These are phyloP conservation scores for Russula sp. DNA, from an alignment of 768 basidiomycete genomes.

Conservation along the genomic window DNA sequence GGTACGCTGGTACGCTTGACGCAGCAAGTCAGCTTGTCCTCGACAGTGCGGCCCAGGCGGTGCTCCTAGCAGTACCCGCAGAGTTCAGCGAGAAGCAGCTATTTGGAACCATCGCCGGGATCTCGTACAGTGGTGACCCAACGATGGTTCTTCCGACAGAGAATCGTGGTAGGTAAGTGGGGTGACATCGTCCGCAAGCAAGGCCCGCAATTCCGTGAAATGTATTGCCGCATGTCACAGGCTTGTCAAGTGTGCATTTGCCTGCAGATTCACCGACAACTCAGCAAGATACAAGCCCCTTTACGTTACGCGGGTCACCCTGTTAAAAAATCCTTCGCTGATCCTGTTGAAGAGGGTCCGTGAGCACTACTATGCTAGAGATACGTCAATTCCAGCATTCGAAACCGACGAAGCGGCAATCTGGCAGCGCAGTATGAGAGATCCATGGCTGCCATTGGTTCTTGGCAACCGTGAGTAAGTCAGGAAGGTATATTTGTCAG, in stretches of 20 bases:
- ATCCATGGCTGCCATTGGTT: conserved; percentile 45
- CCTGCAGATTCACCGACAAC: conserved; percentile 40
- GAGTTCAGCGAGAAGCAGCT: conserved; percentile 75
- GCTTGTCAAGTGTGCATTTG: conserved; percentile 79
- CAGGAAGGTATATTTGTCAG: neutral
- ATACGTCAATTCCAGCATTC: conserved; percentile 31
- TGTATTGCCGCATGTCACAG: conserved; percentile 78
- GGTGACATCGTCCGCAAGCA: conserved; percentile 83
- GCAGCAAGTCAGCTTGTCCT: conserved; percentile 88
- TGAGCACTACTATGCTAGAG: conserved; percentile 35
- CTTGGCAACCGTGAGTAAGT: conserved; percentile 42
- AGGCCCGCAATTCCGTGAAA: conserved; percentile 72
- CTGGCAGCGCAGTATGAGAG: conserved; percentile 65
- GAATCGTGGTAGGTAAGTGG: conserved; percentile 80
- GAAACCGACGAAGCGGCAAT: conserved; percentile 68
- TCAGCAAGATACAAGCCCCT: conserved; percentile 67
- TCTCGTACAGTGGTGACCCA: conserved; percentile 85
- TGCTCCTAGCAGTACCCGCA: conserved; percentile 79
- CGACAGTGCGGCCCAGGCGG: conserved; percentile 85
- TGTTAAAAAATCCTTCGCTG: conserved; percentile 72
- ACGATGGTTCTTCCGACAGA: conserved; percentile 93
- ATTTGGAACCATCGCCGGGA: conserved; percentile 77
- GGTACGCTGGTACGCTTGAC: conserved; percentile 60
- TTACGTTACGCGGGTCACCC: conserved; percentile 59
- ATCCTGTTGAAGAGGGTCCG: conserved; percentile 53